Conservation (phyloP, 129 eudicot species). For the Escallonia rubra region DNA sequence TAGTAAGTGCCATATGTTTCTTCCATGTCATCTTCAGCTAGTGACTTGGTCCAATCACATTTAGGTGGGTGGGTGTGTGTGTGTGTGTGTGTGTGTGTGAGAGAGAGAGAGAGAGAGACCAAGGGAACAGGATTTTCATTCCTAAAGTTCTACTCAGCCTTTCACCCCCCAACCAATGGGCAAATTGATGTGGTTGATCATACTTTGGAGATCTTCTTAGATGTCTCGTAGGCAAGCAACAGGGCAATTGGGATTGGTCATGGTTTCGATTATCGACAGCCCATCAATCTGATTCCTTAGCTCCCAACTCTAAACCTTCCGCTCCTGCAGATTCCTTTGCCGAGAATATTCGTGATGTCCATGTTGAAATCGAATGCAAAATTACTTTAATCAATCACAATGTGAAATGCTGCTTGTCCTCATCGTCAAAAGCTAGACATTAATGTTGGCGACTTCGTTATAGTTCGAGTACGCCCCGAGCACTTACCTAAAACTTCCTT, state of each 20-base stretch:
- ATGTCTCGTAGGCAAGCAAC: neutral
- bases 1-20: too few relatives aligned
- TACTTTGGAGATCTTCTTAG: neutral
- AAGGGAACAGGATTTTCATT: too few relatives aligned
- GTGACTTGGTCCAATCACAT: too few relatives aligned
- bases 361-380: neutral
- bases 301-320: neutral
- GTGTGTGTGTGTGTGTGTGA: too few relatives aligned
- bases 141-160: neutral
- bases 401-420: neutral
- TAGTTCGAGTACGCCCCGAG: slow-evolving; percentile 8
- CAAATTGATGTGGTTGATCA: neutral
- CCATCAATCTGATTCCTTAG: neutral
- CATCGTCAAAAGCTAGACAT: slow-evolving; percentile 1
- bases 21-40: too few relatives aligned
- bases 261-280: neutral
- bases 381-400: neutral
- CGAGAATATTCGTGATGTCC: slow-evolving; percentile 5
- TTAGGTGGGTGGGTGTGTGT: too few relatives aligned
- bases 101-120: too few relatives aligned
- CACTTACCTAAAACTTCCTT: slow-evolving; percentile 9
- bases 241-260: neutral
- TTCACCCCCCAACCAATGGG: neutral
- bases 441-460: slow-evolving; percentile 5
- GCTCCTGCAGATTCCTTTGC: neutral